phyloP scores from a whole-genome alignment of 495 filamentous ascomycete species.

The Tirmania nivea region DNA sequence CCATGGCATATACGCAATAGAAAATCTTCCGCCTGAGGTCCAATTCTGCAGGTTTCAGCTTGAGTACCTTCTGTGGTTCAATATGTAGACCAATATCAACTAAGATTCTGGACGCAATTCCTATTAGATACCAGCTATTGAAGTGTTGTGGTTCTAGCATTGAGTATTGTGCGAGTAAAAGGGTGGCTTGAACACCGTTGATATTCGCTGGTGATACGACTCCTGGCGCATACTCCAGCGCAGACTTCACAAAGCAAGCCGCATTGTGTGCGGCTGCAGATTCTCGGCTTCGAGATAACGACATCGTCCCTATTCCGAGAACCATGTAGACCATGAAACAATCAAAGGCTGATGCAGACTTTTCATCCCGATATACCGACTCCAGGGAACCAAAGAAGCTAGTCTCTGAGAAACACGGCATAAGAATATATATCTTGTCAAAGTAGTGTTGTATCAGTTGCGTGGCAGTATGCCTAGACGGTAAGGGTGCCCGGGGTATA shows the following conservation, averaged over 20 bases:
- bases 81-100: slow-evolving; percentile 80
- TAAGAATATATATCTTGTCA: slow-evolving; percentile 51
- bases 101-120: slow-evolving; percentile 62
- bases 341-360: slow-evolving; percentile 46
- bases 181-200: slow-evolving; percentile 58
- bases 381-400: slow-evolving; percentile 54
- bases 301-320: slow-evolving; percentile 53
- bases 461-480: slow-evolving; percentile 39
- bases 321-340: slow-evolving; percentile 77
- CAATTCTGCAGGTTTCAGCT: slow-evolving; percentile 38
- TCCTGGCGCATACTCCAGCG: slow-evolving; percentile 50
- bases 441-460: slow-evolving; percentile 61
- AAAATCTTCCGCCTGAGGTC: slow-evolving; percentile 62
- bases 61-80: slow-evolving; percentile 47
- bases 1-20: slow-evolving; percentile 66
- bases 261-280: slow-evolving; percentile 18
- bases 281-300: slow-evolving; percentile 38
- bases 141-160: slow-evolving; percentile 74
- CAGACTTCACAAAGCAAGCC: slow-evolving; percentile 24
- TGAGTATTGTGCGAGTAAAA: slow-evolving; percentile 70
- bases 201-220: slow-evolving; percentile 68
- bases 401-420: slow-evolving; percentile 60
- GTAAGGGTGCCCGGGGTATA: slow-evolving; percentile 34
- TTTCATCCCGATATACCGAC: slow-evolving; percentile 47
- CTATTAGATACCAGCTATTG: slow-evolving; percentile 75